Percentiles rank a stretch among this genome's conserved stretches.
Conservation (phyloP, 495 filamentous ascomycete species). For the Immersiella caudata region DNA sequence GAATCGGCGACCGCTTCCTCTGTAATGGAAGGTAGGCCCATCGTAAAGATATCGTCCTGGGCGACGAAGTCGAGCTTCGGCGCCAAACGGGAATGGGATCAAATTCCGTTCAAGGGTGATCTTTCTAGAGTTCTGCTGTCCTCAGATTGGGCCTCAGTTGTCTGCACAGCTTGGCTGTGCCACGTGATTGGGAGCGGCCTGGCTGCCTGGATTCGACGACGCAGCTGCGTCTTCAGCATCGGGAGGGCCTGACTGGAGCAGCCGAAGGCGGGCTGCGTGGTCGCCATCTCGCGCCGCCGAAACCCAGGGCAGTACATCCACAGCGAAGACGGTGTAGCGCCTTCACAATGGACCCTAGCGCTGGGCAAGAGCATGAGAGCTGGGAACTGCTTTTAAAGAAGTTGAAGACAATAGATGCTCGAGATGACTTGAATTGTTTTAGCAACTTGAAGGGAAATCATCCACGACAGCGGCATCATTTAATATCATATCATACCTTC, state of each 20-base stretch:
- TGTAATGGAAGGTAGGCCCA: background rate
- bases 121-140: background rate
- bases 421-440: background rate
- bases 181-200: background rate
- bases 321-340: background rate
- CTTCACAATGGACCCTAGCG: background rate
- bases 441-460: too few species aligned
- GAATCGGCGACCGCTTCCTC: background rate
- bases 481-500: background rate
- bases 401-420: too few species aligned
- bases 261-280: background rate
- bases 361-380: too few species aligned
- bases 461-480: too few species aligned
- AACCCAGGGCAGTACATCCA: background rate
- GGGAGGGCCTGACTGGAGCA: background rate
- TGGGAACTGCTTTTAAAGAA: too few species aligned
- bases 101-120: background rate
- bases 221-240: background rate
- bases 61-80: background rate
- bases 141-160: background rate
- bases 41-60: background rate
- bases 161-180: background rate
- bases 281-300: background rate
- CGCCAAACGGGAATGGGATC: background rate
- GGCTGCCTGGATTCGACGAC: background rate